Evolutionary conservation across 225 moss, liverwort and hornwort genomes (phyloP).

Genomic region (Pseudoscleropodium purum): DNA sequence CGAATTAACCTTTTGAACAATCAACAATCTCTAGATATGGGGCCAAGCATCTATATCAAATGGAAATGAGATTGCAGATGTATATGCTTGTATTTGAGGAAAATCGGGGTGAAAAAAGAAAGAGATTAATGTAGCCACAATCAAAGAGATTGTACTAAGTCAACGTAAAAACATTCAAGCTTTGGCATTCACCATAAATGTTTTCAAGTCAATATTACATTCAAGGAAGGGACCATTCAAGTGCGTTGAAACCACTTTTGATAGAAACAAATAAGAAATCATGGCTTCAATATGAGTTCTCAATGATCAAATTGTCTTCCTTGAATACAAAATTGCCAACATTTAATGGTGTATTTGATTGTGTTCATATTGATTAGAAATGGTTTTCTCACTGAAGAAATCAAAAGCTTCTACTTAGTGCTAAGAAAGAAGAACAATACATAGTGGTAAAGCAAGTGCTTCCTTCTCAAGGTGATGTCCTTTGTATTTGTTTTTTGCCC

Average conservation of each 20-base stretch:
- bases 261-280: rapidly evolving
- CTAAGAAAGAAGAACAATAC: rapidly evolving
- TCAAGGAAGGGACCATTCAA: not conserved
- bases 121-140: not conserved
- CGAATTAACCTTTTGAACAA: rapidly evolving
- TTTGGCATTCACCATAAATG: not conserved
- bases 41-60: not conserved
- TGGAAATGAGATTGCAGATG: not conserved
- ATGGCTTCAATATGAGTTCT: rapidly evolving
- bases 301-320: not conserved
- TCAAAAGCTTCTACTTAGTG: not conserved
- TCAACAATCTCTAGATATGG: rapidly evolving
- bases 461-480: not conserved
- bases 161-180: not conserved
- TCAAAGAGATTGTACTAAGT: not conserved
- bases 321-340: rapidly evolving
- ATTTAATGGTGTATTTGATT: not conserved
- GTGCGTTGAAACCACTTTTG: rapidly evolving
- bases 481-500: rapidly evolving
- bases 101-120: not conserved
- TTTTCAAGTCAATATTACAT: rapidly evolving
- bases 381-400: not conserved
- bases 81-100: not conserved
- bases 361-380: not conserved
- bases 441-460: rapidly evolving